A percentile compares a stretch with the other conserved stretches of the same genome.
These are phyloP conservation scores for Orobanche coerulescens DNA, from an alignment of 257 asterid genomes.

Conservation along the genomic window DNA sequence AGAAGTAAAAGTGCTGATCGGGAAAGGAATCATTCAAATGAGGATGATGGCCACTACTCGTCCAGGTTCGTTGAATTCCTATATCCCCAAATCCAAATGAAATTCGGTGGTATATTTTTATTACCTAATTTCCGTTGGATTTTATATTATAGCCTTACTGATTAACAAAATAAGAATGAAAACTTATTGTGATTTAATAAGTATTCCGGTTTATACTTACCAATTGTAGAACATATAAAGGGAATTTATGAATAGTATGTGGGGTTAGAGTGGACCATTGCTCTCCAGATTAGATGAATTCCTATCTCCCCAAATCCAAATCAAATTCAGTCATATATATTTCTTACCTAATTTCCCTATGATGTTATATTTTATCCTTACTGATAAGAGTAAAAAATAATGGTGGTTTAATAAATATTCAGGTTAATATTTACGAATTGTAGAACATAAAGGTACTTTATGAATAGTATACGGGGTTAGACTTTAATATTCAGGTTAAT, in stretches of 20 bases:
- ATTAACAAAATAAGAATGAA: conserved; percentile 3
- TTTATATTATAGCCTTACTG: conserved; percentile 7
- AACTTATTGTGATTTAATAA: neutral
- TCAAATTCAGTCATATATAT: too few species aligned
- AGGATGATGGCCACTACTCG: conserved; percentile 77
- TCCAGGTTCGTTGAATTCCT: conserved; percentile 49
- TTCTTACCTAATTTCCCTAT: too few species aligned
- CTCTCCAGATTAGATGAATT: too few species aligned
- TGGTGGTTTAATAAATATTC: too few species aligned
- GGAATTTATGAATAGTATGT: neutral
- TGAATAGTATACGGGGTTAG: too few species aligned
- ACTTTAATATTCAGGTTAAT: too few species aligned
- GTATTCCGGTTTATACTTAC: neutral
- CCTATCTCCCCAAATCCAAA: too few species aligned
- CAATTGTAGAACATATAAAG: neutral
- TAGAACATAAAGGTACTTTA: too few species aligned
- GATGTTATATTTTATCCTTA: too few species aligned
- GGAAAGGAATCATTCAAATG: conserved; percentile 49
- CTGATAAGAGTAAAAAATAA: too few species aligned
- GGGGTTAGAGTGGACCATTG: neutral
- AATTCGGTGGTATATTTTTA: neutral
- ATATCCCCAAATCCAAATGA: neutral
- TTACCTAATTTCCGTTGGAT: conserved; percentile 2
- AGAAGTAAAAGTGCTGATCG: conserved; percentile 83
- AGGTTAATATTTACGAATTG: too few species aligned